phyloP scores from a whole-genome alignment of 164 flowering plant genomes.

The Stephania japonica region DNA sequence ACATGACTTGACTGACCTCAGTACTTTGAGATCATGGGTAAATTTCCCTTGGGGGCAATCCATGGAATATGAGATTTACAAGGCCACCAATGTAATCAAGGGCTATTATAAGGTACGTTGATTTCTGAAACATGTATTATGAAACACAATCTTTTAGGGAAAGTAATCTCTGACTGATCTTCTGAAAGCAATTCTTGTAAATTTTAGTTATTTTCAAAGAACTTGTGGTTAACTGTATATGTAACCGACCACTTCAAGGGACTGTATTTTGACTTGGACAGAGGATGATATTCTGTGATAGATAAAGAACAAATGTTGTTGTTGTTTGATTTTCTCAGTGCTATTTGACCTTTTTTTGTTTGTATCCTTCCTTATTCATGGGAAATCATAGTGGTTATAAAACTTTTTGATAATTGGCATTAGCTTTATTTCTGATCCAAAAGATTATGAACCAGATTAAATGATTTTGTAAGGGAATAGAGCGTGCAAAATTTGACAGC shows the following conservation, averaged over 20 bases:
- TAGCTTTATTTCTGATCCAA: background rate
- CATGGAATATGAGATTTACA: constrained; percentile 94
- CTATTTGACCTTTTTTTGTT: background rate
- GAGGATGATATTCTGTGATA: background rate
- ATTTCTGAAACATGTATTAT: background rate
- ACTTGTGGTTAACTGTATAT: background rate
- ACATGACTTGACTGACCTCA: constrained; percentile 89
- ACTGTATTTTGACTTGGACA: background rate
- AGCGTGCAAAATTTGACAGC: background rate
- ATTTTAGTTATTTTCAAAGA: background rate
- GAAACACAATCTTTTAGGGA: background rate
- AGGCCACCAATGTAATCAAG: constrained; percentile 76
- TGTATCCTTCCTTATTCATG: background rate
- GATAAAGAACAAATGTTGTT: background rate
- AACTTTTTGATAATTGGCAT: background rate
- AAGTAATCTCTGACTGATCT: background rate
- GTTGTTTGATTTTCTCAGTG: background rate
- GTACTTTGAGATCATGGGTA: constrained; percentile 92
- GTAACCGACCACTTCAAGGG: no score
- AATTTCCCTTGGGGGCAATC: constrained; percentile 97
- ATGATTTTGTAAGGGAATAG: background rate
- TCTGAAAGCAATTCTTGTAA: background rate
- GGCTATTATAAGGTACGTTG: constrained; percentile 58
- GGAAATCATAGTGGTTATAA: background rate
- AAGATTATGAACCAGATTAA: background rate